A percentile compares a stretch with the other conserved stretches of the same genome.
phyloP scores from a whole-genome alignment of 441 rosid genomes.

The Jatropha multifida region DNA sequence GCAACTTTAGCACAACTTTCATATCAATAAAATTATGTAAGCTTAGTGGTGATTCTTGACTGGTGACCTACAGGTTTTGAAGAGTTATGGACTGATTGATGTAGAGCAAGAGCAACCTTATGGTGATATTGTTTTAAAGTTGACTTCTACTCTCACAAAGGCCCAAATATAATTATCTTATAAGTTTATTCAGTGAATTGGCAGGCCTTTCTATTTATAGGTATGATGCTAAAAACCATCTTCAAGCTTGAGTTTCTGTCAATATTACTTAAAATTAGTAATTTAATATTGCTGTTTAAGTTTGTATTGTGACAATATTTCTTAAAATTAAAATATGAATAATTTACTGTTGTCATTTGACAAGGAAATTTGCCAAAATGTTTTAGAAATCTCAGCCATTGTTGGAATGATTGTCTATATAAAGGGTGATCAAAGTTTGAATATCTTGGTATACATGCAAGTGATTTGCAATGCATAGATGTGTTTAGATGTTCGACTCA shows the following conservation, averaged over 20 bases:
- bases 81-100: conserved; percentile 65
- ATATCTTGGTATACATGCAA: neutral
- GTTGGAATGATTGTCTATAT: neutral
- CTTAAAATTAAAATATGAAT: neutral
- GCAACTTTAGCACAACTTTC: neutral
- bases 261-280: neutral
- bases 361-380: neutral
- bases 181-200: neutral
- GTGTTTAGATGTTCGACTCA: neutral
- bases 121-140: conserved; percentile 55
- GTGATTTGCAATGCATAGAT: neutral
- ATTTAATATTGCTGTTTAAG: too few species aligned
- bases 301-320: neutral
- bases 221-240: conserved; percentile 7
- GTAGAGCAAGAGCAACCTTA: conserved; percentile 64
- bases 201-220: conserved; percentile 16
- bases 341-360: neutral
- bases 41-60: neutral
- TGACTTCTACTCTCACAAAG: conserved; percentile 46
- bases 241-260: neutral
- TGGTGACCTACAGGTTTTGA: conserved; percentile 59
- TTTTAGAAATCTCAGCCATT: neutral
- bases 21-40: neutral
- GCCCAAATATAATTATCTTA: conserved; percentile 33
- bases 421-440: neutral